Evolutionary conservation across 192 early-diverging fungal genomes (phyloP).

Genomic region (Funneliformis mosseae): DNA sequence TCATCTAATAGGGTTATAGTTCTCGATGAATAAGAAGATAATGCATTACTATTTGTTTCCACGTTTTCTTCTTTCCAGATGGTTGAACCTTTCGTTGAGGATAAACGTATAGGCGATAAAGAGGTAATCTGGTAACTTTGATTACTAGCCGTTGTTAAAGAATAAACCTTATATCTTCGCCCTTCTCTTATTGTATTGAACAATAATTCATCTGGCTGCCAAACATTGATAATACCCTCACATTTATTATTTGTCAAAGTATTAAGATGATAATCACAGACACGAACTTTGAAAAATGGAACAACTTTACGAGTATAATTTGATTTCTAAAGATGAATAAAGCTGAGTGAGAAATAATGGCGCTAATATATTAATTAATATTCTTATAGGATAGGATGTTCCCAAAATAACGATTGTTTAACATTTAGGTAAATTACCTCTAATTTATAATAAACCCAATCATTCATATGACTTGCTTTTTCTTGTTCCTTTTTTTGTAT

Average conservation of each 20-base stretch:
- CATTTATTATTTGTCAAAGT: not conserved
- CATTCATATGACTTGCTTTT: not conserved
- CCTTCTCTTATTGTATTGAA: slow-evolving; percentile 55
- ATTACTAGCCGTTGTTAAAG: slow-evolving; percentile 22
- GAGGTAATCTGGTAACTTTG: slow-evolving; percentile 27
- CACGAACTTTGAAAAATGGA: slow-evolving; percentile 47
- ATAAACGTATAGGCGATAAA: slow-evolving; percentile 13
- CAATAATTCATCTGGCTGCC: slow-evolving; percentile 45
- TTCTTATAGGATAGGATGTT: not conserved
- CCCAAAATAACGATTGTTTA: not conserved
- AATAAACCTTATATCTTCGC: slow-evolving; percentile 50
- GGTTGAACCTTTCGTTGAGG: slow-evolving; percentile 34
- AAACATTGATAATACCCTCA: slow-evolving; percentile 52
- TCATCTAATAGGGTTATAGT: slow-evolving; percentile 6
- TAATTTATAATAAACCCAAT: not conserved
- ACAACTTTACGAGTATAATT: slow-evolving; percentile 38
- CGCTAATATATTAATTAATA: not conserved
- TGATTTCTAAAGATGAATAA: not conserved
- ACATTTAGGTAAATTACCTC: not conserved
- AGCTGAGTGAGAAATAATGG: not conserved
- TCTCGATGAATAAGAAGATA: slow-evolving; percentile 42
- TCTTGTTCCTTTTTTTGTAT: not conserved
- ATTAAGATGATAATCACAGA: slow-evolving; percentile 49
- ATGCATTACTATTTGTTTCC: slow-evolving; percentile 4
- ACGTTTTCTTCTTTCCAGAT: slow-evolving; percentile 35